These are phyloP conservation scores for Petasospora fabianii DNA, from an alignment of 1,139 yeast species.

Conservation along the genomic window DNA sequence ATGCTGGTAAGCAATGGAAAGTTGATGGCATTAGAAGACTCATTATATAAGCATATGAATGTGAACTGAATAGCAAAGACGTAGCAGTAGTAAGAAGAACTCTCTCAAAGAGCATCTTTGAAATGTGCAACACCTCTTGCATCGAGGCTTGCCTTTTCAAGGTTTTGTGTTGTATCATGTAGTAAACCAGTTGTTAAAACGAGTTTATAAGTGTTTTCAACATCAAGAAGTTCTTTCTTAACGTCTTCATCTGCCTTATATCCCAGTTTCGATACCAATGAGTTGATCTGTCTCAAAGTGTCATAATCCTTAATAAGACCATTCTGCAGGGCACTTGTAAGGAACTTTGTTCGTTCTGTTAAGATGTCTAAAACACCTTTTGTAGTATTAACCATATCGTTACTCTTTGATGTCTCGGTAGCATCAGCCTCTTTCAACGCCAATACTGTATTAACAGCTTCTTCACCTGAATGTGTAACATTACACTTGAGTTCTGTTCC, in stretches of 20 bases:
- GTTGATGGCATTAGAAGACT: slow-evolving; percentile 72
- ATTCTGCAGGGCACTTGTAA: slow-evolving; percentile 7
- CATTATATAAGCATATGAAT: slow-evolving; percentile 40
- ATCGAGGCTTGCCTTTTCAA: slow-evolving; percentile 1
- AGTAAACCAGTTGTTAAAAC: slow-evolving; percentile 16
- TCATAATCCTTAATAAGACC: slow-evolving; percentile 6
- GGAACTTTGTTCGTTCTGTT: slow-evolving; percentile 1
- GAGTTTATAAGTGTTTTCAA: slow-evolving; percentile 24
- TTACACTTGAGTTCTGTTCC: slow-evolving; percentile 12
- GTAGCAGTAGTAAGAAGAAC: not conserved
- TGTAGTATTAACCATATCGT: slow-evolving; percentile 12
- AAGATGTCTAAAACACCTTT: slow-evolving; percentile 14
- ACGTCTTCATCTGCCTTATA: slow-evolving; percentile 18
- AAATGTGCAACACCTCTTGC: not conserved
- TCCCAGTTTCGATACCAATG: slow-evolving; percentile 22
- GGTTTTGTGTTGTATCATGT: slow-evolving; percentile 5
- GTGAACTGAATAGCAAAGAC: too few relatives aligned
- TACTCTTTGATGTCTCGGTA: slow-evolving; percentile 11
- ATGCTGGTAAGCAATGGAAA: slow-evolving; percentile 59
- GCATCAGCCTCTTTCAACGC: slow-evolving; percentile 18
- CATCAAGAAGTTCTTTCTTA: slow-evolving; percentile 15
- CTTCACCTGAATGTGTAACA: slow-evolving; percentile 19
- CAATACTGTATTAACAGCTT: slow-evolving; percentile 23
- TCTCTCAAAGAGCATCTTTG: not conserved
- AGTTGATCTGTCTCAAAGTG: slow-evolving; percentile 16